A percentile compares a stretch with the other conserved stretches of the same genome.
Evolutionary conservation across 306 rosid genomes (phyloP).

Genomic region (Sicyos edulis): DNA sequence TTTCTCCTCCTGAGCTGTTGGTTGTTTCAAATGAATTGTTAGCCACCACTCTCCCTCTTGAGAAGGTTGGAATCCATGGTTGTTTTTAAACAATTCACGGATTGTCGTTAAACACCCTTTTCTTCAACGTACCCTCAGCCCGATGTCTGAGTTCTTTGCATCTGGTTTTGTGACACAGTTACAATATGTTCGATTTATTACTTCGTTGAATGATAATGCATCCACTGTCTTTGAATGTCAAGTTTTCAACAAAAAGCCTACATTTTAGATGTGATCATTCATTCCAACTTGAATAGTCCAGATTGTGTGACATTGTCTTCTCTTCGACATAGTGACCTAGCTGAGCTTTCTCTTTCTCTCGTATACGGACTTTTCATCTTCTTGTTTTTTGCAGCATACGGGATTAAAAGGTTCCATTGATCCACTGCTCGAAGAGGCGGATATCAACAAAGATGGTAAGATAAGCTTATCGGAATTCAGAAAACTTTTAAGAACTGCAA

Average conservation of each 20-base stretch:
- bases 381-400: slow-evolving; percentile 58
- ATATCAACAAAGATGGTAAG: slow-evolving; percentile 87
- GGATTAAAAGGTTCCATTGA: slow-evolving; percentile 74
- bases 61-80: not conserved
- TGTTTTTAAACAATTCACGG: not conserved
- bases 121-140: not conserved
- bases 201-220: not conserved
- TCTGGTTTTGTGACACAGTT: not conserved
- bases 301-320: not conserved
- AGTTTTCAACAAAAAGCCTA: not conserved
- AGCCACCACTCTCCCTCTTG: not conserved
- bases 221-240: not conserved
- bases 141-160: not conserved
- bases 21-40: not conserved
- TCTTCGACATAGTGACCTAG: not conserved
- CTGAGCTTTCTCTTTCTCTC: not conserved
- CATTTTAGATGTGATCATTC: not conserved
- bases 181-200: not conserved
- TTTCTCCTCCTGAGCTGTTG: slow-evolving; percentile 5
- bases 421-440: slow-evolving; percentile 95
- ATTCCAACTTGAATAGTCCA: not conserved
- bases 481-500: slow-evolving; percentile 86
- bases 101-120: not conserved
- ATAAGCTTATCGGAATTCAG: slow-evolving; percentile 89
- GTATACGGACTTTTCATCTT: not conserved